Evolutionary conservation across 257 asterid species (phyloP).

Genomic region (Plantago major): DNA sequence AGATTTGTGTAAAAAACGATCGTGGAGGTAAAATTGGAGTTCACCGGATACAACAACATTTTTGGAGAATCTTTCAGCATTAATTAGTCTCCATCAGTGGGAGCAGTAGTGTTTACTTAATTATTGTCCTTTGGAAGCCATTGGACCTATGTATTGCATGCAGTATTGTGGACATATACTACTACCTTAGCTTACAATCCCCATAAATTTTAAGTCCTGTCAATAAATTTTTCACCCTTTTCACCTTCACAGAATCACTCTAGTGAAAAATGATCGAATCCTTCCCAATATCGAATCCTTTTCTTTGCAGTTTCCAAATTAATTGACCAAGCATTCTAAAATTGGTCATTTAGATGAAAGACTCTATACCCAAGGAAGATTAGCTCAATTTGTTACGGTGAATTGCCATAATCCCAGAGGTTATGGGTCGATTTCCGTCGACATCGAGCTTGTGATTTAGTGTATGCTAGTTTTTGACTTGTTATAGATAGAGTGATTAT

Average conservation of each 20-base stretch:
- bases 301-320: not conserved
- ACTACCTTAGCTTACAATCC: constrained; percentile 3
- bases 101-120: not conserved
- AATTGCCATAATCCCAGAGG: no score
- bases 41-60: no score
- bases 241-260: not conserved
- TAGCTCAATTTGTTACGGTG: no score
- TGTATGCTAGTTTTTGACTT: no score
- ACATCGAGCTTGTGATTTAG: no score
- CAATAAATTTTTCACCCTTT: not conserved
- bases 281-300: not conserved
- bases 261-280: not conserved
- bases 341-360: no score
- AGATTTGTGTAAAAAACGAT: no score
- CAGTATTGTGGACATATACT: not conserved
- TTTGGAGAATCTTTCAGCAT: constrained; percentile 32
- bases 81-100: constrained; percentile 26
- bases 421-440: no score
- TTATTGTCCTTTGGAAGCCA: not conserved
- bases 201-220: not conserved
- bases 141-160: not conserved
- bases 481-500: no score
- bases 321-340: no score
- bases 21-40: no score
- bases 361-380: no score